Evolutionary conservation across 2,329 filamentous ascomycete genomes (phyloP), one percentile per base, ranked within the genome.

Genomic region (Sporothrix sp.): DNA sequence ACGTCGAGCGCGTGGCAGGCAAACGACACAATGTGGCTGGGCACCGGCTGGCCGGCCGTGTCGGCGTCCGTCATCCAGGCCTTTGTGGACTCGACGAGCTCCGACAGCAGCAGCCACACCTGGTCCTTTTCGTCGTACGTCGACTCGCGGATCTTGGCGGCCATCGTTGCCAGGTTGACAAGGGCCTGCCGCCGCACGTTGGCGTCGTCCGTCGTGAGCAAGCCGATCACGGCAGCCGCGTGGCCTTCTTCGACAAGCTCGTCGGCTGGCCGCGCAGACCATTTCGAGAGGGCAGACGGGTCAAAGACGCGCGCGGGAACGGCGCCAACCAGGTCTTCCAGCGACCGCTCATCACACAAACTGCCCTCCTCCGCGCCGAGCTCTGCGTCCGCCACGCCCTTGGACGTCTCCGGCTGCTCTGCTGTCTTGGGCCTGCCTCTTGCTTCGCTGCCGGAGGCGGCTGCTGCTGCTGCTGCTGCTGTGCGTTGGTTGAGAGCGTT

Each of bases 151-250:
- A 84, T 68, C 61, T 78, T 80, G 28, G 68, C 67, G 1, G 78
- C 75, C 64, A 83, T 76, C 62, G 85, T 86, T 46, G 79, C 71
- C 37, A 90, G 72, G 58, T 81, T 84, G 35, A 74, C 78, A 16
- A 85, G 70, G 5, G 88, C 86, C 68, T 96, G 88, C 54, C 83
- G 81, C 45, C 90, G 79, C 57, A 95, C 84, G 63, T 85, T 84
- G 32, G 73, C 71, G 60, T 93, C 81, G 42, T 81, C 69, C 0
- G 89, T 95, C 49, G 80, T 84, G 10, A 96, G 73, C 58, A 91
- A 84, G 30, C 84, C 72, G 42, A 95, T 73, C 27, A 97, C 69
- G 2, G 80, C 75, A 13, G 76, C 73, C 20, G 87, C 74, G 59
- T 86, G 77, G 7, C 84, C 85, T 56, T 93, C 85, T 59, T 93